A percentile compares a stretch with the other conserved stretches of the same genome.
Evolutionary conservation across 1,284 basidiomycete genomes (phyloP).

Genomic region (Butyriboletus appendiculatus): DNA sequence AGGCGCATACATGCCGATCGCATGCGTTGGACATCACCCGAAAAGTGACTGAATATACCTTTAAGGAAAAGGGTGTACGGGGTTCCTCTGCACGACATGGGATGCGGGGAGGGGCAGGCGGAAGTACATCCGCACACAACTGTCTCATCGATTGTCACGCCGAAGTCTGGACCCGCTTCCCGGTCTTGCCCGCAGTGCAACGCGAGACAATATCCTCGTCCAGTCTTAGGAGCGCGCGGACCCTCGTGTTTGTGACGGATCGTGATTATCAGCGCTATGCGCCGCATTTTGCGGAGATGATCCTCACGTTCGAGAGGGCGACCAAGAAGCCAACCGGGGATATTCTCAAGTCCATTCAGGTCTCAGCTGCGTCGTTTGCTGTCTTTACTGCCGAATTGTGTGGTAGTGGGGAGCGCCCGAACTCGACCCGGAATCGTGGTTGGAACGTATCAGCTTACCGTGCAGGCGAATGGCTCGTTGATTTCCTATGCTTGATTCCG

Average conservation of each 20-base stretch:
- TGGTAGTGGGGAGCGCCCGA: background rate
- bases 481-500: slow-evolving; percentile 62
- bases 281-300: slow-evolving; percentile 47
- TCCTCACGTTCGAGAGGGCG: slow-evolving; percentile 45
- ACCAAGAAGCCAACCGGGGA: slow-evolving; percentile 45
- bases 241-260: slow-evolving; percentile 48
- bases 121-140: slow-evolving; percentile 39
- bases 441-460: slow-evolving; percentile 42
- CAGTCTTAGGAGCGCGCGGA: slow-evolving; percentile 30
- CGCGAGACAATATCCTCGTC: slow-evolving; percentile 45
- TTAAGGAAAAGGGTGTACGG: slow-evolving; percentile 40
- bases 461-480: slow-evolving; percentile 64
- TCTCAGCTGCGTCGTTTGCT: slow-evolving; percentile 25
- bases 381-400: slow-evolving; percentile 25
- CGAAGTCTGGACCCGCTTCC: slow-evolving; percentile 66
- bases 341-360: slow-evolving; percentile 38
- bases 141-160: slow-evolving; percentile 55
- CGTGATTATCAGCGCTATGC: slow-evolving; percentile 37
- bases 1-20: slow-evolving; percentile 38
- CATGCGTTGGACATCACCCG: slow-evolving; percentile 51
- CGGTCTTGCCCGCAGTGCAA: slow-evolving; percentile 55
- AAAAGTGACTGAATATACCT: slow-evolving; percentile 54
- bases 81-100: slow-evolving; percentile 20
- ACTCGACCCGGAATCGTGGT: background rate
- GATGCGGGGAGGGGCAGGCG: background rate